These are phyloP conservation scores for Pisolithus tinctorius DNA, from an alignment of 768 basidiomycete genomes.

Conservation along the genomic window DNA sequence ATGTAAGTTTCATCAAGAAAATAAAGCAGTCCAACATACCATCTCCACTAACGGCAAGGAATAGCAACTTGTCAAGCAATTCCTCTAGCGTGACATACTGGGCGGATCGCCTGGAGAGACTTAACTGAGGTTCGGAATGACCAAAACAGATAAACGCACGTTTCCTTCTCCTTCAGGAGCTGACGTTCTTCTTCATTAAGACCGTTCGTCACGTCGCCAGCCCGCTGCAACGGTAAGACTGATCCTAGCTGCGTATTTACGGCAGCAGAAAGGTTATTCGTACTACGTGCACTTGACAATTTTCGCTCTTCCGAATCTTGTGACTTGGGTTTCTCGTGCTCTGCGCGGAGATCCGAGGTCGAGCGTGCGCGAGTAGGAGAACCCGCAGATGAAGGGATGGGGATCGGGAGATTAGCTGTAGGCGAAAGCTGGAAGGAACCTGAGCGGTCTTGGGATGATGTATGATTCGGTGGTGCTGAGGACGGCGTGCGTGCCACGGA, in stretches of 20 bases:
- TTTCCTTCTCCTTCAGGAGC: conserved; percentile 39
- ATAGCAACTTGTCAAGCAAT: conserved; percentile 74
- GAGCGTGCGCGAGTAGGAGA: conserved; percentile 52
- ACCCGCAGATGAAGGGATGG: conserved; percentile 32
- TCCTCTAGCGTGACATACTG: conserved; percentile 76
- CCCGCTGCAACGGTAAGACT: conserved; percentile 6
- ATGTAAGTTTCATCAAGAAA: conserved; percentile 10
- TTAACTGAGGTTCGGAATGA: conserved; percentile 6
- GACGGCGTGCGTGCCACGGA: conserved; percentile 49
- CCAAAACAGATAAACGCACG: conserved; percentile 33
- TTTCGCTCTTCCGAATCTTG: conserved; percentile 20
- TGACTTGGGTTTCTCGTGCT: conserved; percentile 34
- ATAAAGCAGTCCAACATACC: conserved; percentile 36
- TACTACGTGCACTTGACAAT: conserved; percentile 24
- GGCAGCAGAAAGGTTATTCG: conserved; percentile 17
- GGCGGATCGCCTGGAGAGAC: conserved; percentile 39
- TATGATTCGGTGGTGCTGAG: conserved; percentile 28
- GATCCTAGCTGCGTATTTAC: conserved; percentile 16
- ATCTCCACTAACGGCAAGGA: conserved; percentile 78
- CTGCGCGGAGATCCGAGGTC: conserved; percentile 44
- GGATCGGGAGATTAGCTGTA: conserved; percentile 29
- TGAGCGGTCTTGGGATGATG: conserved; percentile 22
- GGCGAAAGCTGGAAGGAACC: conserved; percentile 25
- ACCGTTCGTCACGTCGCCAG: conserved; percentile 10
- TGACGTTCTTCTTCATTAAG: conserved; percentile 20